Conservation (phyloP, 2,329 filamentous ascomycete species). For the Fusarium sp. region DNA sequence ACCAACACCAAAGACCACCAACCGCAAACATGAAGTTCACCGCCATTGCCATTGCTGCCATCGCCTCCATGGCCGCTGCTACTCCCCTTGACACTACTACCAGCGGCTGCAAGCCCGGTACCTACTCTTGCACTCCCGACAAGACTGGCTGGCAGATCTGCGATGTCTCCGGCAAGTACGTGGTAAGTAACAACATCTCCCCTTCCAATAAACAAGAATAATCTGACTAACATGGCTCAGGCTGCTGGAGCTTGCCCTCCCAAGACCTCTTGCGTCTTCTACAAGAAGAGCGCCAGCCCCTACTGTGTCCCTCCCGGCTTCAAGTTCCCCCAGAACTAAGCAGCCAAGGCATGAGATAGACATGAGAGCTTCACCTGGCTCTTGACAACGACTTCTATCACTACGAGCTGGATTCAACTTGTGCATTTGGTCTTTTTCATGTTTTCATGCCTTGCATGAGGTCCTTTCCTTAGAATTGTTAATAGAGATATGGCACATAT, state of each 20-base stretch:
- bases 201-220: no score
- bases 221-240: slow-evolving; percentile 34
- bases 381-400: no score
- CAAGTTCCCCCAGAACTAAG: slow-evolving; percentile 43
- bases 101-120: slow-evolving; percentile 48
- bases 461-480: slow-evolving; percentile 40
- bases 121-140: slow-evolving; percentile 49
- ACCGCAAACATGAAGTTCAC: slow-evolving; percentile 49
- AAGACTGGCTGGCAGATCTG: slow-evolving; percentile 50
- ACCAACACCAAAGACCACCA: not conserved
- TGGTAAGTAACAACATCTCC: slow-evolving; percentile 46
- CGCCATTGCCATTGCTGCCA: slow-evolving; percentile 33
- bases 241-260: slow-evolving; percentile 51
- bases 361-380: not conserved
- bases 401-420: not conserved
- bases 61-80: slow-evolving; percentile 39
- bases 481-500: slow-evolving; percentile 30
- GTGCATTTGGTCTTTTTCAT: slow-evolving; percentile 25
- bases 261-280: slow-evolving; percentile 53
- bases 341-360: slow-evolving; percentile 11
- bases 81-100: slow-evolving; percentile 26
- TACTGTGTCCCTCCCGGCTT: slow-evolving; percentile 53
- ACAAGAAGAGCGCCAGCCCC: slow-evolving; percentile 49
- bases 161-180: slow-evolving; percentile 46
- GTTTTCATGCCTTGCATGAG: slow-evolving; percentile 45